Base-by-base conservation (phyloP, 306 rosid species). In the Rosa chinensis region DNA sequence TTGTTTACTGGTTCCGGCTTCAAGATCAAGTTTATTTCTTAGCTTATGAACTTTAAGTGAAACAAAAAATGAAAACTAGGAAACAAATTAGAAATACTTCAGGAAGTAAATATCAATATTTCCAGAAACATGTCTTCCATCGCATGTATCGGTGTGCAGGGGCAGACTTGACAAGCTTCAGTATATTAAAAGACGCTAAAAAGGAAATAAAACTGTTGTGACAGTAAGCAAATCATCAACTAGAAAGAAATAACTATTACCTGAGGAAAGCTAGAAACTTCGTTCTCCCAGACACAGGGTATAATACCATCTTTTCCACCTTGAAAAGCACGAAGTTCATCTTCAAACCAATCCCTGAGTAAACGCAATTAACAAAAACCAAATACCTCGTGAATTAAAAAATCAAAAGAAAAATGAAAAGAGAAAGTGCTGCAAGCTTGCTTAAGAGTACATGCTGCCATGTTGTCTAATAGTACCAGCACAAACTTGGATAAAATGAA, bases 1-100 rank as follows among this genome's bases (percentile, higher is more conserved):
- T 95, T 92, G 90, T 91, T 91, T 86, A 92, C 86, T 63, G 97
- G 91, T 89, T 95, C 98, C 73, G 96, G 99, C 99, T 95, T 86
- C 97, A 92, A 67, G 70, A 77, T 80, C 84, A 81, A 83, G 81
- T 78, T 77, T 77, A 86, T 82, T 61, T 58, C 81, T 88, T 86
- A 86, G 75, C 35, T 64, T 72, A 83, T 53, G 63, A 84, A 77
- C 73, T 45, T 45, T 79, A 74, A 79, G 35, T 37, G 68, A 79
- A 63, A 68, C 43, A 73, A 76, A 64, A 53, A 72, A 79, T n/a
- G 56, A 53, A 78, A 66, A 75, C 3, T 66, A 74, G 52, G 47
- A 63, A 55, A 14, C 43, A 55, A 10, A 48, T 1, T 25, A 32
- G 8, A 48, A 55, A 49, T 40, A 61, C 25, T 43, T 75, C 18